These are phyloP conservation scores for Erysimum cheiri DNA, from an alignment of 441 rosid genomes.

Conservation along the genomic window DNA sequence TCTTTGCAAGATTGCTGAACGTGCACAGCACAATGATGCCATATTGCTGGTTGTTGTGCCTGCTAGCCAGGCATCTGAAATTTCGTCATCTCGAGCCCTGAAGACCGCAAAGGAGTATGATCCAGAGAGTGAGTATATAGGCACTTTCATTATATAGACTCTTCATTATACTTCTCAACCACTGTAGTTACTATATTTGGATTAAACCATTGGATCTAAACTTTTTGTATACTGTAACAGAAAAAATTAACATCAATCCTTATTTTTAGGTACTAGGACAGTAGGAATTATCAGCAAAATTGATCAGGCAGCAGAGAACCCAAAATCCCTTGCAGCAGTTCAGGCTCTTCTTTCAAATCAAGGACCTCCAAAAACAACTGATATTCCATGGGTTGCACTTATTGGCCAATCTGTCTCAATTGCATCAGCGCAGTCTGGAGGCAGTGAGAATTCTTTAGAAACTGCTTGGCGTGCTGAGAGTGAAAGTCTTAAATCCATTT, in stretches of 20 bases:
- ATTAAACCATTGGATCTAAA: not conserved
- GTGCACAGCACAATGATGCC: conserved; percentile 69
- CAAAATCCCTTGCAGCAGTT: conserved; percentile 70
- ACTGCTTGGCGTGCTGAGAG: conserved; percentile 86
- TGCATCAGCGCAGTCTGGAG: conserved; percentile 74
- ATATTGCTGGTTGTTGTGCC: conserved; percentile 67
- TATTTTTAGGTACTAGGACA: conserved; percentile 67
- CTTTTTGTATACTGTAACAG: not conserved
- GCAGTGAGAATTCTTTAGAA: conserved; percentile 73
- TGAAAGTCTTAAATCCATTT: conserved; percentile 73
- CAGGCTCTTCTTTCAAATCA: conserved; percentile 64
- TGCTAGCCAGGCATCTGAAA: conserved; percentile 73
- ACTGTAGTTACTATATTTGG: conserved; percentile 26
- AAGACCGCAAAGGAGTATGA: conserved; percentile 72
- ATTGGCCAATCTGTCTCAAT: conserved; percentile 77
- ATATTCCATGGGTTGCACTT: conserved; percentile 77
- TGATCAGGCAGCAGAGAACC: conserved; percentile 72
- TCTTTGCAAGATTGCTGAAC: conserved; percentile 58
- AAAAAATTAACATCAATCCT: not conserved
- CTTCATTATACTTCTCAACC: conserved; percentile 18
- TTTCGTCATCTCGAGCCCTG: conserved; percentile 71
- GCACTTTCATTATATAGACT: conserved; percentile 16
- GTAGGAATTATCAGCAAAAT: conserved; percentile 77
- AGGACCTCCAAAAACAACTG: conserved; percentile 74
- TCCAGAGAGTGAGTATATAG: conserved; percentile 52